These are phyloP conservation scores for Penicillium diatomitis DNA, from an alignment of 495 filamentous ascomycete species.

Conservation along the genomic window DNA sequence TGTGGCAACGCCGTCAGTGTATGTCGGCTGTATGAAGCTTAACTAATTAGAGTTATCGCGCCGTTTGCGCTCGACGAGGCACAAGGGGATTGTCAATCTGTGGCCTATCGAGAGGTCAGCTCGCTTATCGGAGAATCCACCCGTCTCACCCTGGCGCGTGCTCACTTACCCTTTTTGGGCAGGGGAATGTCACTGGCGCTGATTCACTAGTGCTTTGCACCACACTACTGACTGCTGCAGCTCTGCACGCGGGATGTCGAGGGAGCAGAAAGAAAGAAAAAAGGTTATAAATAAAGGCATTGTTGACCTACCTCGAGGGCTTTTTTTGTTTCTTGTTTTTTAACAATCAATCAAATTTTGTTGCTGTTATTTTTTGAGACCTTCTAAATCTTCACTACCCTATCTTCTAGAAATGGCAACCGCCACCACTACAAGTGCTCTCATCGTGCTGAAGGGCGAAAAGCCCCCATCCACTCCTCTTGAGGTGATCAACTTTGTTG, in stretches of 20 bases:
- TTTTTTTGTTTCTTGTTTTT: too few relatives aligned
- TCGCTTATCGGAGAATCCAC: too few relatives aligned
- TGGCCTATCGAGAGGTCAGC: too few relatives aligned
- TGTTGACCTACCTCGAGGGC: too few relatives aligned
- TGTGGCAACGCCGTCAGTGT: too few relatives aligned
- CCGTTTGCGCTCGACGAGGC: neutral
- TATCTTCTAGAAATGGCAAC: neutral
- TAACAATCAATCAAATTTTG: neutral
- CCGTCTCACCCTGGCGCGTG: neutral
- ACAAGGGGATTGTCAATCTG: too few relatives aligned
- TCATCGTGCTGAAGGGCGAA: neutral
- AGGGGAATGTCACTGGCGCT: neutral
- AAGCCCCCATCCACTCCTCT: neutral
- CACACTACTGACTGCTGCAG: neutral
- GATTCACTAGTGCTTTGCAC: neutral
- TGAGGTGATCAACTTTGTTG: neutral
- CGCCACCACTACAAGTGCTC: neutral
- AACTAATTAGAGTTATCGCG: neutral
- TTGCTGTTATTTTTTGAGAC: neutral
- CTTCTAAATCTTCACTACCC: neutral
- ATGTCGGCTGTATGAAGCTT: too few relatives aligned
- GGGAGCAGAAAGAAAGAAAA: too few relatives aligned
- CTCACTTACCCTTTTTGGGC: neutral
- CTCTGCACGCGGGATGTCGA: too few relatives aligned
- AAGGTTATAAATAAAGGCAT: too few relatives aligned